Evolutionary conservation across 352 stramenopile genomes (phyloP), one percentile per base, ranked within the genome.

Genomic region (Elongisporangium undulatum): DNA sequence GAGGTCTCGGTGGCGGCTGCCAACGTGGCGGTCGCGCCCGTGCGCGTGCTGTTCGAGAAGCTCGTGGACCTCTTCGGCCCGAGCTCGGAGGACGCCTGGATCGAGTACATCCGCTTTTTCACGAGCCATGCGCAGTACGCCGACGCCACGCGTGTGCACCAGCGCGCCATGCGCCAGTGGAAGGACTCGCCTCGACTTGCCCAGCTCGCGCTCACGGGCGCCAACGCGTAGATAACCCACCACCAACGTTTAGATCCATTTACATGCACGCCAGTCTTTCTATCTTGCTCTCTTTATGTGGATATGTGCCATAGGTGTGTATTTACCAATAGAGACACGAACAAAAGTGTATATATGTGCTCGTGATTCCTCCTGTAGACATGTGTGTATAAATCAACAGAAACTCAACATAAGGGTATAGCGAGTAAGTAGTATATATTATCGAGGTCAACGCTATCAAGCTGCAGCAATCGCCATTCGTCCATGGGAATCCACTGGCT

Each of bases 31-130:
- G 63, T 82, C 13, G 45, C 68, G 13, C 70, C 76, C 16, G 77
- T 92, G 60, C 82, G 79, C 48, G 62, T 67, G 56, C 63, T 95
- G 50, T 94, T 91, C 60, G 86, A 95, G 66, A 91, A 91, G 70
- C 61, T 94, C 52, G 69, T 95, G 26, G 86, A 94, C 53, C 64
- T 95, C 3, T 95, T 89, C 38, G 81, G 86, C 49, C 56, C 56
- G 41, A 51, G 59, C 22, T 61, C 74, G 3, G 80, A 93, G 57
- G 81, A 87, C 38, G 75, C 86, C 4, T 95, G 82, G 81, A 58
- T 90, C 64, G 68, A 67, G 55, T 95, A 95, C 69, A 72, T 94
- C 41, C 69, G 63, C 56, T 91, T 92, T 41, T 85, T 77, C 59
- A 63, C 64, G 10, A 64, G 71, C 39, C 64, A 69, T 15, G 65